Evolutionary conservation across 148 eudicot species (phyloP), one percentile per base, ranked within the genome.

Genomic region (Selenicereus undatus): DNA sequence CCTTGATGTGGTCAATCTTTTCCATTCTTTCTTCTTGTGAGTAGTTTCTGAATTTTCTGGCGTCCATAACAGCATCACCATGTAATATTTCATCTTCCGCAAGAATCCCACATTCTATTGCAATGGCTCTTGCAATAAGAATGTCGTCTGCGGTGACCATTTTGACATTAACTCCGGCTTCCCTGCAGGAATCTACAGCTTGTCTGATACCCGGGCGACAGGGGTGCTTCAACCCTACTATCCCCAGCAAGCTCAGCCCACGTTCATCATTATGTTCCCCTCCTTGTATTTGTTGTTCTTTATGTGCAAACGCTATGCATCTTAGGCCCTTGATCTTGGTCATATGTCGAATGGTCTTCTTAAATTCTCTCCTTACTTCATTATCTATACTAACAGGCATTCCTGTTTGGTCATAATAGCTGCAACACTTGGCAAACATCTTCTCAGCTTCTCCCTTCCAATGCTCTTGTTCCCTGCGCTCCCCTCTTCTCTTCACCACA

Each of bases 161-260:
- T 74, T 80, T 87, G 65, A 89, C 86, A 80, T 81, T 39, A 24
- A 87, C 89, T 80, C 87, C 89, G 11, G 89, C 91, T 51, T 72
- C 60, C 32, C 74, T 83, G 70, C 91, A 89, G 45, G 81, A 73
- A 24, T 81, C 73, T 45, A 85, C 88, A 22, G 91, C 87, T 70
- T 70, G 83, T 77, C 35, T 70, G 35, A 89, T 88, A 36, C 88
- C 86, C 66, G 88, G 85, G 12, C 89, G 84, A 39, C 91, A 89
- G 30, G 88, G 89, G 56, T 89, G 89, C 84, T 86, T 80, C 82
- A 81, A 76, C 64, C 97, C 98, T 71, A 88, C 92, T 76, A 94
- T 90, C 0, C 90, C 94, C 69, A 94, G 83, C 84, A 94, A 88
- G 26, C 86, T 86, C 26, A 94, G 91, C 62, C 87, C 92, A 79